Evolutionary conservation across 2,329 filamentous ascomycete genomes (phyloP), one percentile per base, ranked within the genome.

Genomic region (Ascocoryne sarcoides): DNA sequence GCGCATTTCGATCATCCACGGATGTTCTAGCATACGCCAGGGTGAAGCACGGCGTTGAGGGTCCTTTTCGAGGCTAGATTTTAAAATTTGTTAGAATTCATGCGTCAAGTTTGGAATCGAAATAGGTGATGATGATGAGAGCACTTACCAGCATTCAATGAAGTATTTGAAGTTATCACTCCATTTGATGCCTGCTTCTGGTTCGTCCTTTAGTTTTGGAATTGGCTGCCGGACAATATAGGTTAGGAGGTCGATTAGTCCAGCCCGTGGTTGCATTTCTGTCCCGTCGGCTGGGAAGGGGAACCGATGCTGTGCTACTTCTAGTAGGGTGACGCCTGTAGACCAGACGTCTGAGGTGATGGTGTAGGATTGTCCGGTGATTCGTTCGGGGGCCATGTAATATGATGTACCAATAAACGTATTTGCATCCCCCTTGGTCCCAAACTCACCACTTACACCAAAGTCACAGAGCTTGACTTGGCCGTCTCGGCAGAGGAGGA

Each of bases 321-420:
- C 92, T n/a, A 98, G 79, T 36, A 98, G 67, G 2, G 92, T 96
- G 39, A 98, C 92, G 49, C 92, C 92, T 5, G 95, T 81, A 31
- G 89, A 95, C 92, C 92, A 98, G 42, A 98, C 92, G 55, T 98
- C 92, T 5, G 88, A 95, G 2, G 90, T 98, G 62, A 98, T 98
- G 46, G 90, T 98, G 64, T 98, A 98, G 36, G 84, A 90, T 67
- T 96, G 87, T 43, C 92, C 92, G 1, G 92, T 95, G 61, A 98
- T 98, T 38, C 92, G 83, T 63, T 98, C 92, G 0, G 92, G 92
- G 3, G 92, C 92, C 92, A 98, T 98, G 69, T 98, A 98, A 62
- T 96, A 98, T 46, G 86, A 94, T 10, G 92, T 98, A 48, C 92
- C 92, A 59, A 98, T 98, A 59, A 98, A 98, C 0, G 92, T 98